Conservation (phyloP, 257 asterid species). For the Catharanthus roseus region DNA sequence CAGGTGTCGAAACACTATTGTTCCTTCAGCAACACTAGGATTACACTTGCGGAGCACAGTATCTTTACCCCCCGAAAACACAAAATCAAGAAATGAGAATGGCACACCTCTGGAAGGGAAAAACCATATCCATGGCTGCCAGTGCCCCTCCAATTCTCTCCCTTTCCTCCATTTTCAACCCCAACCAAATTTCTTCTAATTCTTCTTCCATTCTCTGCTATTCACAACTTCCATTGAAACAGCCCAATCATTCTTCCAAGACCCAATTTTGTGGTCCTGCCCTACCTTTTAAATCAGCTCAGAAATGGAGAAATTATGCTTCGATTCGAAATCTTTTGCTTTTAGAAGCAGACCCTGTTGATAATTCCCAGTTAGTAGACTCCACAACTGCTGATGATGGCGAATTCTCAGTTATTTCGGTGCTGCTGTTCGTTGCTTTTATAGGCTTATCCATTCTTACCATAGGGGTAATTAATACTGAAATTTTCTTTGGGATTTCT, state of each 20-base stretch:
- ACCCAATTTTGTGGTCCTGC: slow-evolving; percentile 8
- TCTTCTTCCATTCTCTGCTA: background rate
- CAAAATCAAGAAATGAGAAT: background rate
- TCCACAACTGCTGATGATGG: slow-evolving; percentile 38
- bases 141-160: slow-evolving; percentile 11
- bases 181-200: slow-evolving; percentile 1
- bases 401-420: slow-evolving; percentile 34
- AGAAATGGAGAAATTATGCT: slow-evolving; percentile 36
- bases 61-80: background rate
- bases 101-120: background rate
- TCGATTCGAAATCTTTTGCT: slow-evolving; percentile 28
- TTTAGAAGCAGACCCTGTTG: slow-evolving; percentile 44
- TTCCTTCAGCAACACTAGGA: background rate
- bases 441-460: slow-evolving; percentile 70
- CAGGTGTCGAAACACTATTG: background rate
- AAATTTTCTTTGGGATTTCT: background rate
- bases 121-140: slow-evolving; percentile 11
- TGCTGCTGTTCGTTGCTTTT: slow-evolving; percentile 63
- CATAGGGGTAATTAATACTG: slow-evolving; percentile 44
- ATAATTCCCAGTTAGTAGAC: slow-evolving; percentile 41
- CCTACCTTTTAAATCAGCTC: slow-evolving; percentile 18
- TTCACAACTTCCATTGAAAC: slow-evolving; percentile 6
- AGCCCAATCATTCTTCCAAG: slow-evolving; percentile 12
- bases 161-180: slow-evolving; percentile 3
- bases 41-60: background rate